Base-by-base conservation (phyloP, 2,329 filamentous ascomycete genomes). In the Zalaria sp. region DNA sequence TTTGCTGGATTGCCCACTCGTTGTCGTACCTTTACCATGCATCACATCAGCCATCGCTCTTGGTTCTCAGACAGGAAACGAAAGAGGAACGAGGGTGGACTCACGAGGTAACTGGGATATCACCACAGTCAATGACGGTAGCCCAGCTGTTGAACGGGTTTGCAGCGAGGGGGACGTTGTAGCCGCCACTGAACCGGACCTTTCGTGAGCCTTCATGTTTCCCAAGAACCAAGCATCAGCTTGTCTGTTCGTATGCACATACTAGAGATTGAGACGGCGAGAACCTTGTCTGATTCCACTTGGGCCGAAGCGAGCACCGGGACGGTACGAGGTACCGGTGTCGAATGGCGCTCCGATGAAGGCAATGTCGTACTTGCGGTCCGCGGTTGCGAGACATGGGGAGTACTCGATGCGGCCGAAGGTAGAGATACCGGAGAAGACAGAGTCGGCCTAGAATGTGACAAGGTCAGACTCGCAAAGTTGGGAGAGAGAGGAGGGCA, bases 301-400 rank as follows among this genome's bases (percentile, higher is more conserved):
- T 6, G 86, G 85, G 0, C 85, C 85, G 51, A 93, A 93, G 31
- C 85, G 75, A 45, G 85, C 85, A 49, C 85, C 84, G 3, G 84
- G 85, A 40, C 84, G 69, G 62, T 93, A 93, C 0, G 83, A 88
- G 26, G 83, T 91, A 40, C 83, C 83, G 1, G 85, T 89, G 57
- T 93, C 85, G 51, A 91, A 91, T 0, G 85, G 84, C 34, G 83
- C 83, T 35, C 82, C 84, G 39, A 91, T 75, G 59, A 93, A 91
- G 1, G 85, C 85, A 60, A 93, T 88, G 49, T 93, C 85, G 52
- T 82, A 93, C 53, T 79, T 75, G 49, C 81, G 77, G 26, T 77
- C 71, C 34, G 76, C 70, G 47, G 73, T 79, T n/a, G 74, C 68
- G 3, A 93, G 68, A 57, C 85, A 93, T 3, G 83, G 82, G 44